Evolutionary conservation across 2,329 filamentous ascomycete genomes (phyloP).

Genomic region (Bisporella sp.): DNA sequence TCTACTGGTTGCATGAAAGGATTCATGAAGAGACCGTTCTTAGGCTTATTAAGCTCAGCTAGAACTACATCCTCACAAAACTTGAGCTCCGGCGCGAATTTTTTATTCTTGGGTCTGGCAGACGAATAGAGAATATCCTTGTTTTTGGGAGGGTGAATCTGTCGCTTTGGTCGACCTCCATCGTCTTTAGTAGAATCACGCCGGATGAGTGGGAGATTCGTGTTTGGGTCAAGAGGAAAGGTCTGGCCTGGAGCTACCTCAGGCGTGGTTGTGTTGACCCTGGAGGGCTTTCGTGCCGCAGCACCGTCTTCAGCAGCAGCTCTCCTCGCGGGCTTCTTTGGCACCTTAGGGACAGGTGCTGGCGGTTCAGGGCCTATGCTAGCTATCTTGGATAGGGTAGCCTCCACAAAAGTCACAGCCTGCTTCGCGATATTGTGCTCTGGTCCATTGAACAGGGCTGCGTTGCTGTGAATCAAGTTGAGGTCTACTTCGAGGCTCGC

Average conservation of each 20-base stretch:
- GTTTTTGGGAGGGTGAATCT: constrained; percentile 84
- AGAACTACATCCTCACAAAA: constrained; percentile 76
- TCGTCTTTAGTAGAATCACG: constrained; percentile 75
- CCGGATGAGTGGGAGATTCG: constrained; percentile 71
- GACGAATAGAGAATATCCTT: constrained; percentile 85
- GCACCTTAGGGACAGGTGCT: constrained; percentile 48
- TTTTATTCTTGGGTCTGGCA: constrained; percentile 83
- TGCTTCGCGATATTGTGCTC: constrained; percentile 62
- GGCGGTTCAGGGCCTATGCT: constrained; percentile 38
- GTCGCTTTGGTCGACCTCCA: constrained; percentile 78
- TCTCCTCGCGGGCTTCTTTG: constrained; percentile 49
- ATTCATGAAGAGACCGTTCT: constrained; percentile 59
- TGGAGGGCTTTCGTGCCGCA: constrained; percentile 31
- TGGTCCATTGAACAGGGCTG: constrained; percentile 73
- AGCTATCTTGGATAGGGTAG: constrained; percentile 48
- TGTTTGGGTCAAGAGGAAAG: constrained; percentile 69
- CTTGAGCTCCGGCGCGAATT: constrained; percentile 78
- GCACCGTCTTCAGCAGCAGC: constrained; percentile 29
- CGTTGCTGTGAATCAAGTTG: constrained; percentile 71
- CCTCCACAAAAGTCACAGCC: constrained; percentile 50
- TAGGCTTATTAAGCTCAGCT: constrained; percentile 67
- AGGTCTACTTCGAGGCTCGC: constrained; percentile 70
- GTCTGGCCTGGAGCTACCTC: constrained; percentile 37
- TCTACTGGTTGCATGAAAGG: constrained; percentile 84
- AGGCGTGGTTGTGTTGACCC: constrained; percentile 25